phyloP scores from a whole-genome alignment of 345 rosid species.

The Eucalyptus regnans region DNA sequence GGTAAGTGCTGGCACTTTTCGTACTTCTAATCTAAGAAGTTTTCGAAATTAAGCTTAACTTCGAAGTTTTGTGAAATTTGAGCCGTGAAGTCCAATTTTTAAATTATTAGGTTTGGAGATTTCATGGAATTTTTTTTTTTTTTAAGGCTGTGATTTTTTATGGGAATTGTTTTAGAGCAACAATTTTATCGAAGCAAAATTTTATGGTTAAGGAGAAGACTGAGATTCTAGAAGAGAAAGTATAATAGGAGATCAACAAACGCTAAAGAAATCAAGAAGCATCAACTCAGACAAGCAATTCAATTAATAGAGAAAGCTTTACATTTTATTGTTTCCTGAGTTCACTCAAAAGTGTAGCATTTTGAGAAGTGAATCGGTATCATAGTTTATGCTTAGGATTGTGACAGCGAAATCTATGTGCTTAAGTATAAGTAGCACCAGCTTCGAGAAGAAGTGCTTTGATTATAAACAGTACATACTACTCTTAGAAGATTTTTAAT shows the following conservation, averaged over 20 bases:
- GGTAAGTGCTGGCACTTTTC: rapidly evolving
- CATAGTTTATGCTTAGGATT: too few species aligned
- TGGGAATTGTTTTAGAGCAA: rapidly evolving
- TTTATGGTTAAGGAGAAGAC: rapidly evolving
- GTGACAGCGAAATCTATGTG: rapidly evolving
- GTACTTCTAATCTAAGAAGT: rapidly evolving
- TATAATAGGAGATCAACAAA: too few species aligned
- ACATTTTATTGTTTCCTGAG: rapidly evolving
- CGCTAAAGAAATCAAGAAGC: too few species aligned
- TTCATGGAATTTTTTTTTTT: too few species aligned
- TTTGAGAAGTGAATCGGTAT: rapidly evolving
- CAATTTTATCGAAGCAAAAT: rapidly evolving
- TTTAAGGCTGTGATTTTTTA: too few species aligned
- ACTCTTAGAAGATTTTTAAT: rapidly evolving
- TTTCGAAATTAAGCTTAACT: rapidly evolving
- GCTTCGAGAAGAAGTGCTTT: too few species aligned
- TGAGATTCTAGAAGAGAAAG: too few species aligned
- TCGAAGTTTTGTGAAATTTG: rapidly evolving
- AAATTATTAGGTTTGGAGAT: rapidly evolving
- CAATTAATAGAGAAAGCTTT: rapidly evolving
- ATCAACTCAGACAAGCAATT: too few species aligned
- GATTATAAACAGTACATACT: rapidly evolving
- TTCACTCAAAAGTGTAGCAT: rapidly evolving
- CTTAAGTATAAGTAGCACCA: rapidly evolving
- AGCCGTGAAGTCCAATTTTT: rapidly evolving